Evolutionary conservation across 2,329 filamentous ascomycete genomes (phyloP).

Genomic region (Uncinocarpus reesii): DNA sequence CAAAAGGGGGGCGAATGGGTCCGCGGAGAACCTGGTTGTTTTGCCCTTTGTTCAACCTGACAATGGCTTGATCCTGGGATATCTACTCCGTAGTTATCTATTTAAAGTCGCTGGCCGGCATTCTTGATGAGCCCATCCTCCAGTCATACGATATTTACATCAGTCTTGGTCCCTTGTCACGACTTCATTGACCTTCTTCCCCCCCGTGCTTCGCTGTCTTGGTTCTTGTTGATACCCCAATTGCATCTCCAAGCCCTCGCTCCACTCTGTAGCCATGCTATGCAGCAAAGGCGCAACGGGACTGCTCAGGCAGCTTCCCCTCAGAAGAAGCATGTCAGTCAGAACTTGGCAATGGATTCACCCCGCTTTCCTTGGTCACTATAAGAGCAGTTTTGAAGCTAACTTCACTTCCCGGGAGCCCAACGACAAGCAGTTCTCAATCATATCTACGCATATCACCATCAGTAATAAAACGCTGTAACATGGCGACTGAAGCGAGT

Average conservation of each 20-base stretch:
- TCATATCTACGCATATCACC: not conserved
- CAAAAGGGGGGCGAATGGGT: not conserved
- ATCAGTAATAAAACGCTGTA: slow-evolving; percentile 3
- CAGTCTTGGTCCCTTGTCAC: not conserved
- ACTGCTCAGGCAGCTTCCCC: slow-evolving; percentile 6
- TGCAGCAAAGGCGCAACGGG: slow-evolving; percentile 4
- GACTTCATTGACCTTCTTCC: no score
- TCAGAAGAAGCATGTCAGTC: slow-evolving; percentile 6
- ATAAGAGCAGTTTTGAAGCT: not conserved
- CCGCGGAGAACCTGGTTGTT: slow-evolving; percentile 2
- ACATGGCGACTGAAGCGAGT: slow-evolving; percentile 6
- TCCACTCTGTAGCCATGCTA: not conserved
- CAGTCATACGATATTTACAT: not conserved
- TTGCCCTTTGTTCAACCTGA: not conserved
- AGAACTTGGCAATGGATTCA: not conserved
- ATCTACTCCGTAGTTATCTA: not conserved
- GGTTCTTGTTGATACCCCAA: no score
- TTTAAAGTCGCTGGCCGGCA: not conserved
- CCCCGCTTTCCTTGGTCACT: not conserved
- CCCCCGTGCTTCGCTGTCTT: no score
- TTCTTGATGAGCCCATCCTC: not conserved
- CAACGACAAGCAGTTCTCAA: not conserved
- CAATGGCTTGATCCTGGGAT: not conserved
- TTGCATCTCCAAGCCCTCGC: not conserved
- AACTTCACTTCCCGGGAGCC: not conserved